These are phyloP conservation scores for Ciborinia camelliae DNA, from an alignment of 2,329 filamentous ascomycete species.

Conservation along the genomic window DNA sequence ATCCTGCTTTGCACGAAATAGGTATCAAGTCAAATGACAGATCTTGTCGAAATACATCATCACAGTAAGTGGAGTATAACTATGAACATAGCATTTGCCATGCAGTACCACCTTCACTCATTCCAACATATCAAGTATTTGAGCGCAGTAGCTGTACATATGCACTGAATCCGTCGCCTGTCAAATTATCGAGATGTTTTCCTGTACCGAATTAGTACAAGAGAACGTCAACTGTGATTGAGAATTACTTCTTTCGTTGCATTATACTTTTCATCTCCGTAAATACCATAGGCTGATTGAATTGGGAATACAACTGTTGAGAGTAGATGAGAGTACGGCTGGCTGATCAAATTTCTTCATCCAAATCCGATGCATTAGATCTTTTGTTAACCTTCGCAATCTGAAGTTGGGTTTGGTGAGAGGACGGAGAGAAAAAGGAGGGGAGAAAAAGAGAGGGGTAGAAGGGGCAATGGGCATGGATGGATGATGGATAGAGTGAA, in stretches of 20 bases:
- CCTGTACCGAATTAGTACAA: not conserved
- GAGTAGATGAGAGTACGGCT: not conserved
- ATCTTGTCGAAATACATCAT: not conserved
- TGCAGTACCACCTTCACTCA: not conserved
- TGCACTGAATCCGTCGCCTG: too few relatives aligned
- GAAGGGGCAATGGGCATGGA: too few relatives aligned
- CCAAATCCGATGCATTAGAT: constrained; percentile 3
- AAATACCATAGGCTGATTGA: not conserved
- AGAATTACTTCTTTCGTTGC: not conserved
- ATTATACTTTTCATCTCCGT: not conserved
- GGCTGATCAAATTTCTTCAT: not conserved
- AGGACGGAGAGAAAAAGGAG: not conserved
- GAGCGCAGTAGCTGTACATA: not conserved
- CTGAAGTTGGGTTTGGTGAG: too few relatives aligned
- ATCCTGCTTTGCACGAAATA: not conserved
- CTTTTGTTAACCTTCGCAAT: too few relatives aligned
- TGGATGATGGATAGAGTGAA: too few relatives aligned
- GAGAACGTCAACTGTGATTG: too few relatives aligned
- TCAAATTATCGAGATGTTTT: not conserved
- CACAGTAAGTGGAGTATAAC: too few relatives aligned
- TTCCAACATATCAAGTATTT: too few relatives aligned
- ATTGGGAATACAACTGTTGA: too few relatives aligned
- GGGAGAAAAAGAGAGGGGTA: too few relatives aligned
- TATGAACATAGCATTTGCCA: not conserved
- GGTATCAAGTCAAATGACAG: not conserved